Conservation (phyloP, 2,329 filamentous ascomycete species). For the Penicillium brevicompactum region DNA sequence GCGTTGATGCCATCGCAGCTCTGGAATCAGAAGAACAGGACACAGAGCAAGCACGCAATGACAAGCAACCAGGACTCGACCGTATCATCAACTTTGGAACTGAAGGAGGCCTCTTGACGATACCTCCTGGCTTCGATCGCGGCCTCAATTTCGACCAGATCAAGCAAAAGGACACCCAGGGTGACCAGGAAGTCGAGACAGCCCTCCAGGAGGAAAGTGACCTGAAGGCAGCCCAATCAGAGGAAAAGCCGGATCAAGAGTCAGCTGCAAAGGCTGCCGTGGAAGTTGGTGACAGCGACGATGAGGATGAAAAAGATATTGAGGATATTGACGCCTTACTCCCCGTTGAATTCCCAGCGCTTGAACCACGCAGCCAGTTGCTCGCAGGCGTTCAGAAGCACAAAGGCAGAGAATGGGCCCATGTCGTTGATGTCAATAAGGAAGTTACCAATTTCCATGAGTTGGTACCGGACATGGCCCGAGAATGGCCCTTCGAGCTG, state of each 20-base stretch:
- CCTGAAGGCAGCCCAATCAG: slow-evolving; percentile 55
- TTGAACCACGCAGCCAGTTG: slow-evolving; percentile 80
- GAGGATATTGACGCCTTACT: slow-evolving; percentile 87
- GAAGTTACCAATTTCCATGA: slow-evolving; percentile 94
- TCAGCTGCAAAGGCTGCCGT: slow-evolving; percentile 28
- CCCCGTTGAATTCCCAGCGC: slow-evolving; percentile 87
- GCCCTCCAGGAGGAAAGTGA: slow-evolving; percentile 50
- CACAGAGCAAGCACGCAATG: slow-evolving; percentile 46
- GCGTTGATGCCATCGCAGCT: slow-evolving; percentile 80
- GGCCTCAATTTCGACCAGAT: slow-evolving; percentile 72
- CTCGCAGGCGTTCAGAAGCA: slow-evolving; percentile 71
- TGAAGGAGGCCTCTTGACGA: slow-evolving; percentile 75
- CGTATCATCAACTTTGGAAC: slow-evolving; percentile 80
- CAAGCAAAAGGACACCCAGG: slow-evolving; percentile 59
- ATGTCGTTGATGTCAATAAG: slow-evolving; percentile 94
- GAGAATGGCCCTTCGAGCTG: slow-evolving; percentile 94
- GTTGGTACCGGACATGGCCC: slow-evolving; percentile 92
- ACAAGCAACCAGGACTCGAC: slow-evolving; percentile 62
- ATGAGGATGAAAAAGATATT: slow-evolving; percentile 61
- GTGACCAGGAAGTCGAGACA: slow-evolving; percentile 70
- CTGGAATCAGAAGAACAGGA: slow-evolving; percentile 73
- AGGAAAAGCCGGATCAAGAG: slow-evolving; percentile 41
- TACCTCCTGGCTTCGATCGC: slow-evolving; percentile 78
- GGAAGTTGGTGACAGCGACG: slow-evolving; percentile 30
- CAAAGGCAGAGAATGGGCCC: slow-evolving; percentile 87